Base-by-base conservation (phyloP, 768 basidiomycete genomes). In the Ramaria sp. region DNA sequence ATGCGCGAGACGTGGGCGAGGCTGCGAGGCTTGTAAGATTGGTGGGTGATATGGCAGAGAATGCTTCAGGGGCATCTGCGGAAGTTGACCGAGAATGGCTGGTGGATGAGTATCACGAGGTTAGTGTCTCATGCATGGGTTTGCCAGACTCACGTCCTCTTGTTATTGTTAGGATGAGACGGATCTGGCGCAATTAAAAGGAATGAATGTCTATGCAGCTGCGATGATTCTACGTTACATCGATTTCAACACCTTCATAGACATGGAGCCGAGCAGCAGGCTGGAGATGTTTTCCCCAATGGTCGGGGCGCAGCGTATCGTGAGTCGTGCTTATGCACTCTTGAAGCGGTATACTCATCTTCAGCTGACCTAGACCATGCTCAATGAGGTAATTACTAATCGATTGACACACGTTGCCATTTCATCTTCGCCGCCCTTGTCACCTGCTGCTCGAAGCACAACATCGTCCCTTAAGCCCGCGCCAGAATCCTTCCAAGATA, bases 201-300 rank as follows among this genome's bases (percentile, higher is more conserved):
- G 84, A 15, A 82, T 90, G 79, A 90, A 90, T 58, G 68, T 72
- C 6, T 86, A 88, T 64, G 80, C 81, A 0, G 81, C 88, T 6
- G 75, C 78, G n/a, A 68, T 83, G 3, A 75, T 90, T 57, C 69
- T 88, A 1, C 79, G 74, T 53, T 76, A 80, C 57, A 71, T 73
- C 7, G 69, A 73, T 4, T 63, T 86, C 6, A 54, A 31, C 48
- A 19, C 78, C 3, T 80, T 88, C 62, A 63, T 90, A 24, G 72
- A 78, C 13, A 66, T 77, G 67, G 65, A 70, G 9, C 65, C 78
- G 3, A 74, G 83, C 41, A 72, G 68, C 38, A 72, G 85, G 51
- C 41, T 77, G 10, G 66, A 72, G 13, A 65, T 68, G 34, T 82
- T 80, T 65, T 75, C 73, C 1, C 60, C 58, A 0, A 68, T 79